Percentiles rank a stretch among this genome's conserved stretches.
These are phyloP conservation scores for Pythium insidiosum DNA, from an alignment of 352 stramenopile genomes.

Conservation along the genomic window DNA sequence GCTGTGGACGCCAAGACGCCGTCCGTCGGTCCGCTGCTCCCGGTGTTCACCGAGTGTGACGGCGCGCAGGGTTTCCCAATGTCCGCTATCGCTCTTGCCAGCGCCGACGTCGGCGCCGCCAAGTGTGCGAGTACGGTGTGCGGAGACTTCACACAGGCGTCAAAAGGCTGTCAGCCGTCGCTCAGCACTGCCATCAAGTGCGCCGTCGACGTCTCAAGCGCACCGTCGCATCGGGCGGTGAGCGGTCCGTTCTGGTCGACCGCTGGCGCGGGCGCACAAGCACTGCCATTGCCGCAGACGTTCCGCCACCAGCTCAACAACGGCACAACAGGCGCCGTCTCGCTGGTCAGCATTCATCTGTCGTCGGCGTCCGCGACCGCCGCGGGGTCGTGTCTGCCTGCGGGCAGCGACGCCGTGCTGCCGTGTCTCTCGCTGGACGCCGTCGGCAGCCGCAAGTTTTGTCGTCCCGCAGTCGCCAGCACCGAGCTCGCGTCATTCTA, in stretches of 20 bases:
- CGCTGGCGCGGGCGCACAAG: conserved; percentile 13
- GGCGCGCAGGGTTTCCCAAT: conserved; percentile 12
- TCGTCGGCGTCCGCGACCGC: conserved; percentile 10
- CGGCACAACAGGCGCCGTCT: conserved; percentile 5
- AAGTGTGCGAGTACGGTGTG: conserved; percentile 9
- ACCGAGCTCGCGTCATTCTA: conserved; percentile 20
- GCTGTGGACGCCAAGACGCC: conserved; percentile 12
- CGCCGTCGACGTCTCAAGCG: conserved; percentile 17
- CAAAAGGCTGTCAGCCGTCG: conserved; percentile 15
- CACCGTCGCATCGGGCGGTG: conserved; percentile 1
- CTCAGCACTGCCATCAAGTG: conserved; percentile 20
- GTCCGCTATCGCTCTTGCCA: conserved; percentile 20
- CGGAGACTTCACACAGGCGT: conserved; percentile 24
- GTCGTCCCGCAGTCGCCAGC: conserved; percentile 24
- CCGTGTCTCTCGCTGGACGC: conserved; percentile 26
- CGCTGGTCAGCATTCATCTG: conserved; percentile 37
- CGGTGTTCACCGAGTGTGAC: conserved; percentile 35
- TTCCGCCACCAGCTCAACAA: conserved; percentile 21
- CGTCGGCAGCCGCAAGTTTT: conserved; percentile 13
- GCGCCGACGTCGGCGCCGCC: conserved; percentile 12
- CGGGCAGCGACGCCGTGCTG: conserved; percentile 31
- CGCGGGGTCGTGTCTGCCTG: conserved; percentile 11
- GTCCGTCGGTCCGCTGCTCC: conserved; percentile 9
- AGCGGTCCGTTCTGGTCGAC: conserved; percentile 28
- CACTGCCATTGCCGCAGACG: conserved; percentile 28